Percentiles rank a stretch among this genome's conserved stretches.
These are phyloP conservation scores for Entomortierella lignicola DNA, from an alignment of 192 early-diverging fungal species.

Conservation along the genomic window DNA sequence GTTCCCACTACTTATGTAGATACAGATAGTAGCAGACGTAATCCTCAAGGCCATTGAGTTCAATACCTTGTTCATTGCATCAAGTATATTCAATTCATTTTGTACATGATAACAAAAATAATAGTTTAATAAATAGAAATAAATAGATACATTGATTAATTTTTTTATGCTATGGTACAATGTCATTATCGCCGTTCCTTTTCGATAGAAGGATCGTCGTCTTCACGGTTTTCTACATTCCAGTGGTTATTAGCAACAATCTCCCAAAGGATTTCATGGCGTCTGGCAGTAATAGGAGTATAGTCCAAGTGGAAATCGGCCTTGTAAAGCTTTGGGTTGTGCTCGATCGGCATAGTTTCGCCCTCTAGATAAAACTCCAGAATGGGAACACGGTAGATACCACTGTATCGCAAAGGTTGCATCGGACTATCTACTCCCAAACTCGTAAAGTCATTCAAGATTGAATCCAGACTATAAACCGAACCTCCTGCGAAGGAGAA, in stretches of 20 bases:
- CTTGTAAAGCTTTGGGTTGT: conserved; percentile 29
- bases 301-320: conserved; percentile 46
- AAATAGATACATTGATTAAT: no score
- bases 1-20: conserved; percentile 6
- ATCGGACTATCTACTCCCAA: conserved; percentile 35
- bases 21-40: not conserved
- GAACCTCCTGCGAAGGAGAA: conserved; percentile 45
- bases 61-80: not conserved
- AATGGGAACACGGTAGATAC: conserved; percentile 42
- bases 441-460: conserved; percentile 19
- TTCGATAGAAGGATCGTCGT: conserved; percentile 32
- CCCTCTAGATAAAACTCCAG: conserved; percentile 43
- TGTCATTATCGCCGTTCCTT: not conserved
- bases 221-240: not conserved
- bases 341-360: conserved; percentile 27
- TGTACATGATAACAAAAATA: no score
- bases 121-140: no score
- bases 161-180: no score
- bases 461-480: conserved; percentile 24
- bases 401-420: conserved; percentile 27
- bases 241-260: conserved; percentile 45
- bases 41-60: not conserved
- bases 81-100: not conserved
- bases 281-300: conserved; percentile 22
- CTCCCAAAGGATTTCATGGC: conserved; percentile 47